These are phyloP conservation scores for Trichocladium antarcticum DNA, from an alignment of 495 filamentous ascomycete genomes.

Conservation along the genomic window DNA sequence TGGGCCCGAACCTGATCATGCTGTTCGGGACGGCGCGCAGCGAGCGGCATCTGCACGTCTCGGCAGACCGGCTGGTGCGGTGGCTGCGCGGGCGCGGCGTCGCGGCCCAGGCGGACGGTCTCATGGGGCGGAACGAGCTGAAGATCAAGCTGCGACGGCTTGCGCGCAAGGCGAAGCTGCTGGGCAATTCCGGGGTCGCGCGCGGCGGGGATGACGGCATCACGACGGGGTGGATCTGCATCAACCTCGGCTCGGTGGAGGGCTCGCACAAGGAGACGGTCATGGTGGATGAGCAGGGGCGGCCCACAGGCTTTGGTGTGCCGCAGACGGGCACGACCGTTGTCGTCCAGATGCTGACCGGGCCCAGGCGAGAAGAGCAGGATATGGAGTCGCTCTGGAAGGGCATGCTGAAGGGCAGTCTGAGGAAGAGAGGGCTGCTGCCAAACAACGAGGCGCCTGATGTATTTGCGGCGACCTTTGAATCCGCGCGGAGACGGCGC, in stretches of 20 bases:
- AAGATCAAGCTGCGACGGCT: conserved; percentile 76
- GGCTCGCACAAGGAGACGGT: conserved; percentile 33
- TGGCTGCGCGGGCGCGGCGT: conserved; percentile 72
- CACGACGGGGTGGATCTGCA: conserved; percentile 88
- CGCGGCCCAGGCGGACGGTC: conserved; percentile 67
- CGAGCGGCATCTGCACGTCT: conserved; percentile 86
- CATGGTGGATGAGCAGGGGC: conserved; percentile 33
- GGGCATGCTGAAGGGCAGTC: conserved; percentile 18
- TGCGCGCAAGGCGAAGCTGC: conserved; percentile 62
- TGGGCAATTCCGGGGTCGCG: conserved; percentile 42
- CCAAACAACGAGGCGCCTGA: neutral
- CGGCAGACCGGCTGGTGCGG: conserved; percentile 75
- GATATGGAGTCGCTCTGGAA: conserved; percentile 76
- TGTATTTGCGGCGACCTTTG: too few relatives aligned
- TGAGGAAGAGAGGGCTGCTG: conserved; percentile 7
- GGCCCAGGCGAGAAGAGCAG: conserved; percentile 70
- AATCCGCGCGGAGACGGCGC: too few relatives aligned
- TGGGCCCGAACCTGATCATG: conserved; percentile 86
- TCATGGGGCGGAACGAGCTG: conserved; percentile 80
- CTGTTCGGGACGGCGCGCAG: conserved; percentile 84
- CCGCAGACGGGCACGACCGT: conserved; percentile 45
- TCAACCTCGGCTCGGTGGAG: conserved; percentile 68
- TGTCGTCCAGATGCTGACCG: conserved; percentile 84
- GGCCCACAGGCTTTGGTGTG: conserved; percentile 68
- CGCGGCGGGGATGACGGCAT: conserved; percentile 65